Evolutionary conservation across 2,329 filamentous ascomycete species (phyloP).

Genomic region (Arachnomyces sp.): DNA sequence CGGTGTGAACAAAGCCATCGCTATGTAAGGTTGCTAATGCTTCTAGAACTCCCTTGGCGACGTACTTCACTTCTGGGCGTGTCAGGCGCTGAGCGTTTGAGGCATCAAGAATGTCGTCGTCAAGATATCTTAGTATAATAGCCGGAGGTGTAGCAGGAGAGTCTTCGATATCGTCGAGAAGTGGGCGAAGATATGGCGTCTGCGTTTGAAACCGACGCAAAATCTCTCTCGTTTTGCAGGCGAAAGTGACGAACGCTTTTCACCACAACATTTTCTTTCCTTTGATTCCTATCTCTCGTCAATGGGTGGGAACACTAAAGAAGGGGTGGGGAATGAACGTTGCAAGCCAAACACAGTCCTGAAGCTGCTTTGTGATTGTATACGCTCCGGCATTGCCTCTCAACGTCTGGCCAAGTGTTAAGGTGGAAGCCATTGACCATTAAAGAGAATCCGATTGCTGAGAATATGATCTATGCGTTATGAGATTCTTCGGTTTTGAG

Average conservation of each 20-base stretch:
- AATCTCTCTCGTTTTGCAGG: conserved; percentile 20
- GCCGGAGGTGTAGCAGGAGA: conserved; percentile 11
- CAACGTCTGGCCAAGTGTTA: conserved; percentile 4
- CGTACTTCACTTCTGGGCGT: conserved; percentile 14
- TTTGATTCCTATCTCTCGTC: conserved; percentile 4
- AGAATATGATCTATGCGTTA: too few species aligned
- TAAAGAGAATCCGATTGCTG: too few species aligned
- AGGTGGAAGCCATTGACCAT: too few species aligned
- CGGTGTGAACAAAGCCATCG: conserved; percentile 16
- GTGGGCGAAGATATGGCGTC: conserved; percentile 13
- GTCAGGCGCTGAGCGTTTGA: conserved; percentile 10
- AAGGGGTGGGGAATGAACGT: neutral
- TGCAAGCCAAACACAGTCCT: conserved; percentile 8
- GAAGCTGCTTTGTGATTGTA: conserved; percentile 8
- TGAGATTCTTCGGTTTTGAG: too few species aligned
- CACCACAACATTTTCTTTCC: conserved; percentile 4
- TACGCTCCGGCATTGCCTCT: conserved; percentile 4
- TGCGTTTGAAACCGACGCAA: conserved; percentile 18
- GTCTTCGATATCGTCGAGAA: conserved; percentile 17
- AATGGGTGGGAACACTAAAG: neutral
- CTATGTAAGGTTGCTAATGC: conserved; percentile 11
- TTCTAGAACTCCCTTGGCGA: conserved; percentile 11
- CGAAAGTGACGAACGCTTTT: conserved; percentile 17
- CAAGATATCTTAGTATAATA: conserved; percentile 18
- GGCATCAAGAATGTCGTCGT: conserved; percentile 15